Evolutionary conservation across 164 flowering plant genomes (phyloP), one percentile per base, ranked within the genome.

Genomic region (Umbellularia californica): DNA sequence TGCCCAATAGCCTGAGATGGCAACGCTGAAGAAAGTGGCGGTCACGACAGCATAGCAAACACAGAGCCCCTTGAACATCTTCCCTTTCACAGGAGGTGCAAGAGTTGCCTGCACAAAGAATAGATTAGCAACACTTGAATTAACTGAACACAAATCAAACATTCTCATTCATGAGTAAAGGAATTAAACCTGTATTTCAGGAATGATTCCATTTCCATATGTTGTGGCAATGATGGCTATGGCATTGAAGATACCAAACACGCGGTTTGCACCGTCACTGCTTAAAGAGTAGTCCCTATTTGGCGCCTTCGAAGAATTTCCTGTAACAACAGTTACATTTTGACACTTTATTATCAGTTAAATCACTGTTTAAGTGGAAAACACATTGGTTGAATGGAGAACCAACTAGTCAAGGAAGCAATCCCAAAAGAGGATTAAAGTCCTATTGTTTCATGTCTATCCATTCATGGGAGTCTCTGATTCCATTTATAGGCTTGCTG

Each of bases 191-290:
- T 95, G 97, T 70, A 93, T 95, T 79, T 95, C 99, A 7, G 99
- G 99, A 70, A 95, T 93, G 76, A 93, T 95, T 2, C 99, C 99
- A 79, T 95, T 95, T 33, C 99, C 99, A 50, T 71, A 95, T 17
- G 97, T 86, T 47, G 99, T 93, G 70, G 99, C 99, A 50, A 95
- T 86, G 71, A 95, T 89, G 63, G 97, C 88, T 41, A 89, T 78
- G 3, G 93, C 95, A 77, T 88, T 95, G 78, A 95, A 95, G 50
- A 85, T 58, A 5, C 96, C 93, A 69, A 92, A 95, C 17, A 85
- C 13, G 3, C 80, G 83, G 58, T 70, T 79, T 67, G 79, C 81
- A 0, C 69, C 50, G 22, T 82, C 62, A 2, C 89, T 87, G 3
- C 14, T 70, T 2, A 92, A 0, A 9, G 92, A 89, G 70, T 95